phyloP scores from a whole-genome alignment of 129 eudicot species.

The Pulicaria dysenterica region DNA sequence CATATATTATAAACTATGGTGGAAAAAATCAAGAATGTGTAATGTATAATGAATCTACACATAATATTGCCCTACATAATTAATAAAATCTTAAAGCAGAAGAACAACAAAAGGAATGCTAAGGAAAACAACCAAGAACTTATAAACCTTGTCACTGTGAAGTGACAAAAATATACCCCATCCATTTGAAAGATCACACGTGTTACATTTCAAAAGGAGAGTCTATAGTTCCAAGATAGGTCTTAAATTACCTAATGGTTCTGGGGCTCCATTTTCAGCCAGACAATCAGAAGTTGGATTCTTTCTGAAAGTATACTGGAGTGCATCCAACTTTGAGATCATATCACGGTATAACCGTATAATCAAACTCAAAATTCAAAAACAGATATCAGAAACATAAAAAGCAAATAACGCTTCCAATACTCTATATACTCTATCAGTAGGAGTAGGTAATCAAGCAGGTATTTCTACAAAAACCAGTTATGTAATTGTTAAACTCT shows the following conservation, averaged over 20 bases:
- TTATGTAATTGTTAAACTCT: too few relatives aligned
- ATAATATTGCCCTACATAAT: background rate
- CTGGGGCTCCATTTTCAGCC: background rate
- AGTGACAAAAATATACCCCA: background rate
- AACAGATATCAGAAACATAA: background rate
- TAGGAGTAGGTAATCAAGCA: too few relatives aligned
- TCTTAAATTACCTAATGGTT: background rate
- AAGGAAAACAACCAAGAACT: background rate
- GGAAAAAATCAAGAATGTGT: background rate
- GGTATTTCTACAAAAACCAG: too few relatives aligned
- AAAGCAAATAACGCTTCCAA: background rate
- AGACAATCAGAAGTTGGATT: background rate
- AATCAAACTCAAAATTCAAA: background rate
- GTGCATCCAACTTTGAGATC: background rate
- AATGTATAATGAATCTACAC: background rate
- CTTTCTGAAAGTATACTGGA: slow-evolving; percentile 1
- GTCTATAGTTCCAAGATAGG: slow-evolving; percentile 1
- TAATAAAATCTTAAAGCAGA: background rate
- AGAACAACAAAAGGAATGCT: background rate
- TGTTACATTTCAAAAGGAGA: background rate
- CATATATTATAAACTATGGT: slow-evolving; percentile 2
- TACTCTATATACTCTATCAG: too few relatives aligned
- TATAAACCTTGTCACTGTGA: background rate
- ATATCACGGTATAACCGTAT: background rate
- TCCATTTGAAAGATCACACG: background rate